phyloP scores from a whole-genome alignment of 352 stramenopile genomes.

The Hyaloperonospora arabidopsidis region DNA sequence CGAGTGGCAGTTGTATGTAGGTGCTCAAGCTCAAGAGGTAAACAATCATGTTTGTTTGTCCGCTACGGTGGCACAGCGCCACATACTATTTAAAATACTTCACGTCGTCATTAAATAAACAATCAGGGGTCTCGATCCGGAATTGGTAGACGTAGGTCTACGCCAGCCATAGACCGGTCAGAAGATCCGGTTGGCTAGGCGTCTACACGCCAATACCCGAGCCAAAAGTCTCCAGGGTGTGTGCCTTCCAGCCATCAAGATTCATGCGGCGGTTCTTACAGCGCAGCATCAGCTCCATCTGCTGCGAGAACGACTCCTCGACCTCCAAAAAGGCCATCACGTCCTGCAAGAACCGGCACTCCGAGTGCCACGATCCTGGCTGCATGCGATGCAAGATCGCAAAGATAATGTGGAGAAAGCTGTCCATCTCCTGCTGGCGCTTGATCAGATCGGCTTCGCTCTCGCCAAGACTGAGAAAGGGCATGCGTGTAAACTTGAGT shows the following conservation, averaged over 20 bases:
- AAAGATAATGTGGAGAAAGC: conserved; percentile 77
- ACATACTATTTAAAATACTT: conserved; percentile 18
- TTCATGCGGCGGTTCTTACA: conserved; percentile 60
- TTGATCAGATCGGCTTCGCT: conserved; percentile 42
- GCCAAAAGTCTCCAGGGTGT: conserved; percentile 72
- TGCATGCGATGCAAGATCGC: conserved; percentile 73
- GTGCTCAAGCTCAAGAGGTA: neutral
- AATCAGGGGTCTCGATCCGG: conserved; percentile 2
- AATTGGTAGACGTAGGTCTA: too few relatives aligned
- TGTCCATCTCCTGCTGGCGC: conserved; percentile 74
- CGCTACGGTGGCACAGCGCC: conserved; percentile 12
- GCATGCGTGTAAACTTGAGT: conserved; percentile 68
- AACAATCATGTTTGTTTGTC: conserved; percentile 9
- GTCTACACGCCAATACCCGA: conserved; percentile 53
- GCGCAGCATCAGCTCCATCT: conserved; percentile 59
- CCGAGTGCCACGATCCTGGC: conserved; percentile 47
- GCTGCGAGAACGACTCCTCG: conserved; percentile 59
- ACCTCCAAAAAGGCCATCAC: conserved; percentile 75
- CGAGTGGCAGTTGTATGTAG: neutral
- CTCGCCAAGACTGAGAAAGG: conserved; percentile 47
- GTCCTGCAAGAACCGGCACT: conserved; percentile 77
- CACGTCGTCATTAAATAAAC: conserved; percentile 27
- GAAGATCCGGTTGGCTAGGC: neutral
- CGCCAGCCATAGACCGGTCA: too few relatives aligned
- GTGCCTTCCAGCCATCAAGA: conserved; percentile 68